Conservation (phyloP, 805 yeast species). For the Hemisphaericaspora nanyangensis region DNA sequence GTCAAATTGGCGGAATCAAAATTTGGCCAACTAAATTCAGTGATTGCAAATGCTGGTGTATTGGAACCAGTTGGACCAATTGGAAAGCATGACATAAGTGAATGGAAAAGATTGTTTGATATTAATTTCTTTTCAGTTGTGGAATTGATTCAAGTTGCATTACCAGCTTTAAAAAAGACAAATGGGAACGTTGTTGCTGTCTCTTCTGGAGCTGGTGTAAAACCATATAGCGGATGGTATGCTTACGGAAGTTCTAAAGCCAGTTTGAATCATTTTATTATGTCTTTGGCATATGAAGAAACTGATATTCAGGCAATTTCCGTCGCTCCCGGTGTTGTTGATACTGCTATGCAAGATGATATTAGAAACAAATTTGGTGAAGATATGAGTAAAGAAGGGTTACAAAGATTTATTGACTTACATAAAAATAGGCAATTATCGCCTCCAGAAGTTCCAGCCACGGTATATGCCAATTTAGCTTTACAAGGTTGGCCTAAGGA, state of each 20-base stretch:
- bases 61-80: constrained; percentile 69
- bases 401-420: constrained; percentile 61
- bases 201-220: constrained; percentile 82
- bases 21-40: constrained; percentile 58
- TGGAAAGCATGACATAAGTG: constrained; percentile 46
- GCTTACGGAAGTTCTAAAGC: constrained; percentile 93
- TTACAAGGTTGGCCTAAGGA: constrained; percentile 51
- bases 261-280: constrained; percentile 75
- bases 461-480: constrained; percentile 64
- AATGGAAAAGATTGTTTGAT: constrained; percentile 66
- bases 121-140: constrained; percentile 78
- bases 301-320: constrained; percentile 54
- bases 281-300: constrained; percentile 67
- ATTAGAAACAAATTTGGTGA: constrained; percentile 63
- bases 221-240: constrained; percentile 70
- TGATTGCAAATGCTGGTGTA: constrained; percentile 79
- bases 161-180: constrained; percentile 54
- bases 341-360: constrained; percentile 81
- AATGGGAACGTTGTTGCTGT: constrained; percentile 73
- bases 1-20: constrained; percentile 42
- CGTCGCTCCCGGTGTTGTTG: constrained; percentile 93
- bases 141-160: constrained; percentile 47
- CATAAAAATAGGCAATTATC: constrained; percentile 55
- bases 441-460: constrained; percentile 70
- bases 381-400: constrained; percentile 58